Base-by-base conservation (phyloP, 2,329 filamentous ascomycete species). In the Trichoderma sp. region DNA sequence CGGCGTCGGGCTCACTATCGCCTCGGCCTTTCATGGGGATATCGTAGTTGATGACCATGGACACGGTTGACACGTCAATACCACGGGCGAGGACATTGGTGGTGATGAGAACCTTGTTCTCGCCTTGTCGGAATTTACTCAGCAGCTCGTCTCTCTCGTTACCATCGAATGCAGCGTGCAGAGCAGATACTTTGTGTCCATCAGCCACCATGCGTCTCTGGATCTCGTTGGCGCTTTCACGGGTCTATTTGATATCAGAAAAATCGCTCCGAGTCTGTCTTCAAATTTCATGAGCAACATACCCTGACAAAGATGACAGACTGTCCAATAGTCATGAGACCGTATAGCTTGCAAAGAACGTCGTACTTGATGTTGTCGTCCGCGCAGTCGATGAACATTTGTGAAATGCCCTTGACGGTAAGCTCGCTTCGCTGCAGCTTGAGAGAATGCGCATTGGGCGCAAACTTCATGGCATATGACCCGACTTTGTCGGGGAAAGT, bases 251-350 rank as follows among this genome's bases (percentile, higher is more conserved):
- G 11, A 8, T 40, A 70, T 79, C 67, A 79, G 71, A 33, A 35
- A n/a, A 33, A 27, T 33, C 56, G 35, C 19, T 57, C n/a, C 40
- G 31, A 24, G 7, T 31, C n/a, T 4, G 35, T 2, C 52, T 3
- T n/a, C 2, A 37, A 47, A 2, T 33, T 14, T 4, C 5, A 8
- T 35, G 59, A 11, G 29, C 3, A 11, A 60, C 72, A 49, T 83
- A 94, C 93, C 86, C 91, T 93, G 79, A 98, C 95, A 77, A 99
- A 99, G 75, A 99, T 98, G 77, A 99, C 97, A 0, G 96, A 98
- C 8, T 95, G 97, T 5, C 94, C 94, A 75, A 98, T 94, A 19
- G 94, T 97, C 88, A 99, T 95, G 56, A 98, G 85, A 69, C 95
- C 94, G 78, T 99, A 99, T 70, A 99, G 91, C 78, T 95, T 93